Conservation (phyloP, 768 basidiomycete species). For the Russula olivacea region DNA sequence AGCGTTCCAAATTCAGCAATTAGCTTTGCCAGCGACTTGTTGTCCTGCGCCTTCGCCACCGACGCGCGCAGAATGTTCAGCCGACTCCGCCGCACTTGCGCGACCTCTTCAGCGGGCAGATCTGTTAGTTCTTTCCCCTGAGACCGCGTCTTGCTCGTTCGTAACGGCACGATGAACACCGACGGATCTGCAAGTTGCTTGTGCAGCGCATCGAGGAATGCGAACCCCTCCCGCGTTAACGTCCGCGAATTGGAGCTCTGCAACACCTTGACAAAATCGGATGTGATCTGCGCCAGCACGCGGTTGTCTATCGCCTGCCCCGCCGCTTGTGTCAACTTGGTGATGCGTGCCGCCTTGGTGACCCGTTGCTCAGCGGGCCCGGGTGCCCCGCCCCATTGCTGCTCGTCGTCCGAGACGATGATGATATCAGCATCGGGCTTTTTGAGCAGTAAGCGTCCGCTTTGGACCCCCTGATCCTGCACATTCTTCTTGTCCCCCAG, state of each 20-base stretch:
- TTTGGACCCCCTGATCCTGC: background rate
- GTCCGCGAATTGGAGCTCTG: slow-evolving; percentile 60
- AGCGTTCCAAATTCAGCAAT: slow-evolving; percentile 65
- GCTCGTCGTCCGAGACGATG: slow-evolving; percentile 42
- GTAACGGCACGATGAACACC: slow-evolving; percentile 49
- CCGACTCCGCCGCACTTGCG: slow-evolving; percentile 42
- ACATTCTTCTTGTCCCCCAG: slow-evolving; percentile 25
- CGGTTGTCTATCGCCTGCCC: slow-evolving; percentile 48
- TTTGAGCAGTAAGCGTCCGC: slow-evolving; percentile 9
- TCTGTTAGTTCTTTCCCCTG: slow-evolving; percentile 28
- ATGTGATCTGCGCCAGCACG: slow-evolving; percentile 47
- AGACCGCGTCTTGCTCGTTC: slow-evolving; percentile 36
- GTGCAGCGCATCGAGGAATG: slow-evolving; percentile 61
- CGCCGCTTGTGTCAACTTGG: slow-evolving; percentile 41
- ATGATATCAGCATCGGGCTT: slow-evolving; percentile 34
- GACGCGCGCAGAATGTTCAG: slow-evolving; percentile 53
- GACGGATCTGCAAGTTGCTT: slow-evolving; percentile 69
- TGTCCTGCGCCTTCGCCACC: slow-evolving; percentile 46
- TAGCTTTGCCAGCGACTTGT: slow-evolving; percentile 55
- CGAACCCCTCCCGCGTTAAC: slow-evolving; percentile 64
- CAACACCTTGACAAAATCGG: slow-evolving; percentile 57
- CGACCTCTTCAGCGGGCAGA: slow-evolving; percentile 31
- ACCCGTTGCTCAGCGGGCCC: slow-evolving; percentile 33
- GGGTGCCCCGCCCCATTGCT: slow-evolving; percentile 24
- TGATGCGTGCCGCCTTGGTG: slow-evolving; percentile 51